A percentile compares a stretch with the other conserved stretches of the same genome.
phyloP scores from a whole-genome alignment of 768 basidiomycete species.

The Macrocybe gigantea region DNA sequence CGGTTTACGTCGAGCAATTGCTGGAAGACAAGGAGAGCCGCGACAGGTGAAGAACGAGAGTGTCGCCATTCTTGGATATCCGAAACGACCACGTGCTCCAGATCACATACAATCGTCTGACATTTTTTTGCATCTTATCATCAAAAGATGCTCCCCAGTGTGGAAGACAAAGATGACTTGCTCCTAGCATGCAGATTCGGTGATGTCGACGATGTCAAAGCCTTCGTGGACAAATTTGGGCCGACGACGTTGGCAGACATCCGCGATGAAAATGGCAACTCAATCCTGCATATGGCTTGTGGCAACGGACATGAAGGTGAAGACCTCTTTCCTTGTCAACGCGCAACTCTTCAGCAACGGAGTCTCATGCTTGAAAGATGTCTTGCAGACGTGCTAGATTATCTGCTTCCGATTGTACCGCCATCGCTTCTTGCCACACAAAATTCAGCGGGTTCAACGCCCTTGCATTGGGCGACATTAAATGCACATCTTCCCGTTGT shows the following conservation, averaged over 20 bases:
- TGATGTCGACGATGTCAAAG: constrained; percentile 71
- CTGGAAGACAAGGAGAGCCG: no score
- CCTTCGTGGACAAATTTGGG: constrained; percentile 59
- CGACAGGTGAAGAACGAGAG: no score
- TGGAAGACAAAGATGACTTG: constrained; percentile 64
- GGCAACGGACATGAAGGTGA: constrained; percentile 88
- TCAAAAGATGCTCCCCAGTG: constrained; percentile 24
- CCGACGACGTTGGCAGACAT: constrained; percentile 36
- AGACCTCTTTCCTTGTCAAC: constrained; percentile 11
- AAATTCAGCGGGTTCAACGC: constrained; percentile 73
- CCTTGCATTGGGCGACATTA: constrained; percentile 88
- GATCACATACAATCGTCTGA: no score
- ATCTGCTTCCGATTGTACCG: constrained; percentile 58
- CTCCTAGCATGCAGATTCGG: constrained; percentile 86
- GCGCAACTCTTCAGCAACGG: constrained; percentile 3
- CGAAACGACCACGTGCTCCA: no score
- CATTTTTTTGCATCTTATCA: neutral
- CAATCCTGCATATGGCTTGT: constrained; percentile 78
- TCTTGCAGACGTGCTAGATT: constrained; percentile 65
- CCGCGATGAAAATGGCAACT: constrained; percentile 76
- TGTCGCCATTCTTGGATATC: no score
- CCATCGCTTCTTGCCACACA: constrained; percentile 50
- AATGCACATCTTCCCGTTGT: constrained; percentile 69
- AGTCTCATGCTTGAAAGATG: constrained; percentile 42
- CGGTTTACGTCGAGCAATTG: no score